Evolutionary conservation across 2,329 filamentous ascomycete genomes (phyloP).

Genomic region (Rhexocercosporidium sp.): DNA sequence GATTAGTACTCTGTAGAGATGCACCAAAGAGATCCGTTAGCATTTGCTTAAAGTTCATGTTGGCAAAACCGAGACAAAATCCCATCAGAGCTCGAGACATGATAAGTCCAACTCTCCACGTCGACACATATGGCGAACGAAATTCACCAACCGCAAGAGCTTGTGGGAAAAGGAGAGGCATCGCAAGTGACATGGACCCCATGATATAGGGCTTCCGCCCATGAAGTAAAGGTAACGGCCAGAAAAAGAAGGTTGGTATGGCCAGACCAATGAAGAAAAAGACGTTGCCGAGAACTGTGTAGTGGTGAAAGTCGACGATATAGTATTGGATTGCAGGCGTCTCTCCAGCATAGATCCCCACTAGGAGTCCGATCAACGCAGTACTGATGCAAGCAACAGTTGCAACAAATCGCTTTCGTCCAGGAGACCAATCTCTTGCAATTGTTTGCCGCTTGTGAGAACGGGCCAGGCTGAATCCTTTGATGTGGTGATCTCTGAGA

Average conservation of each 20-base stretch:
- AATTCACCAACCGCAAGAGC: slow-evolving; percentile 66
- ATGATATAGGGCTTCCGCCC: slow-evolving; percentile 81
- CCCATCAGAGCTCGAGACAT: slow-evolving; percentile 70
- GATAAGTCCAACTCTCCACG: slow-evolving; percentile 66
- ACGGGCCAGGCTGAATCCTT: slow-evolving; percentile 57
- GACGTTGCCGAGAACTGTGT: slow-evolving; percentile 74
- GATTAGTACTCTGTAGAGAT: slow-evolving; percentile 73
- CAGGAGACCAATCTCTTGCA: slow-evolving; percentile 72
- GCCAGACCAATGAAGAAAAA: slow-evolving; percentile 74
- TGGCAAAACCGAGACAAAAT: slow-evolving; percentile 72
- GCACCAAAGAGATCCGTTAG: slow-evolving; percentile 78
- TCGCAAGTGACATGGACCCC: slow-evolving; percentile 67
- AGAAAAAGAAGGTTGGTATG: slow-evolving; percentile 71
- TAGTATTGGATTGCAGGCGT: slow-evolving; percentile 82
- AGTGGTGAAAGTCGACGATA: slow-evolving; percentile 71
- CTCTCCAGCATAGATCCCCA: slow-evolving; percentile 79
- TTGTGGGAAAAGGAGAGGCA: slow-evolving; percentile 78
- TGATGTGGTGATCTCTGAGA: slow-evolving; percentile 49
- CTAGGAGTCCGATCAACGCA: slow-evolving; percentile 69
- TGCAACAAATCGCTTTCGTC: slow-evolving; percentile 72
- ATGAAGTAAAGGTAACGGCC: slow-evolving; percentile 77
- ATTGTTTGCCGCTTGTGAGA: slow-evolving; percentile 67
- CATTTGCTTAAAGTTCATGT: slow-evolving; percentile 76
- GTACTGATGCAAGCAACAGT: slow-evolving; percentile 75
- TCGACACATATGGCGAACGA: slow-evolving; percentile 59